Conservation (phyloP, 805 yeast genomes). For the Saccharomyces jurei region DNA sequence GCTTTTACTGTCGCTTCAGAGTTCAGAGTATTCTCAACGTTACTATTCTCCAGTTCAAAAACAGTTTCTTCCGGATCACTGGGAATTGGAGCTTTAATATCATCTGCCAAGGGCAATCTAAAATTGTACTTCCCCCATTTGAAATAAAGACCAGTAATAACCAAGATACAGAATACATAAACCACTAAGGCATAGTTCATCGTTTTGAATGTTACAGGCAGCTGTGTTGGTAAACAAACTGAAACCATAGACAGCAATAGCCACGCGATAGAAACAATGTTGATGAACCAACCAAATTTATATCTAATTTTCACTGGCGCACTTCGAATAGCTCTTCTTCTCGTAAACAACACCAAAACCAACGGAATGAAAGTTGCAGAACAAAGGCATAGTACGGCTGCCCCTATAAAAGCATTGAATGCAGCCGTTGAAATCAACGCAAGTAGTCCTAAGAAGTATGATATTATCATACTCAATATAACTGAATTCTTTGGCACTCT, state of each 20-base stretch:
- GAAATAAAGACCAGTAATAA: slow-evolving; percentile 43
- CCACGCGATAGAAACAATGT: slow-evolving; percentile 53
- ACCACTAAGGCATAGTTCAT: slow-evolving; percentile 57
- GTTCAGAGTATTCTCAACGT: neutral
- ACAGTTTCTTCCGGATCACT: neutral
- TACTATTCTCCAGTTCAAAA: neutral
- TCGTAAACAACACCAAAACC: slow-evolving; percentile 49
- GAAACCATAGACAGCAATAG: slow-evolving; percentile 48
- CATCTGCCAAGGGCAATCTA: slow-evolving; percentile 48
- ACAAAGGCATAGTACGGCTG: slow-evolving; percentile 68
- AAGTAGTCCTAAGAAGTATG: slow-evolving; percentile 51
- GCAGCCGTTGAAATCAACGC: slow-evolving; percentile 67
- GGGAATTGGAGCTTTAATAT: slow-evolving; percentile 2
- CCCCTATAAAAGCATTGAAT: slow-evolving; percentile 76
- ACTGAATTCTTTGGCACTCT: slow-evolving; percentile 67
- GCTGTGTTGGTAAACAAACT: slow-evolving; percentile 63
- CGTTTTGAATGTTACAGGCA: slow-evolving; percentile 38
- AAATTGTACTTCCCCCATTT: slow-evolving; percentile 57
- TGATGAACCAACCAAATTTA: slow-evolving; percentile 56
- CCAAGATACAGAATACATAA: slow-evolving; percentile 39
- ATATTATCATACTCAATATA: slow-evolving; percentile 52
- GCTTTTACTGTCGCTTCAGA: neutral
- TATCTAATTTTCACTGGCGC: slow-evolving; percentile 56
- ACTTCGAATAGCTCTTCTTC: slow-evolving; percentile 54
- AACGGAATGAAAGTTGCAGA: slow-evolving; percentile 75